Conservation (phyloP, 2,329 filamentous ascomycete genomes). For the Aureobasidium sp. region DNA sequence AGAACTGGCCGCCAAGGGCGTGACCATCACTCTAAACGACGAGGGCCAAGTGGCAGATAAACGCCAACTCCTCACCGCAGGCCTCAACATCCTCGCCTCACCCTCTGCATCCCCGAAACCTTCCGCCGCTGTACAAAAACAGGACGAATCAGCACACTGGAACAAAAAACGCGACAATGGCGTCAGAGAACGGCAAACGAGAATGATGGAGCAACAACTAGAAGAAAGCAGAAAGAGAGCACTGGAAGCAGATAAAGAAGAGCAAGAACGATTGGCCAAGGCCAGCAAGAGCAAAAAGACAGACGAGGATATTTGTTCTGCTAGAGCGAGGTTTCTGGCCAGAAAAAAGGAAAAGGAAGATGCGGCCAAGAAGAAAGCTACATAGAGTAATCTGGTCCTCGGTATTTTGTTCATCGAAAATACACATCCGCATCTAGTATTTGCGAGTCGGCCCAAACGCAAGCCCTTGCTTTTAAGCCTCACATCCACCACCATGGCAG, state of each 20-base stretch:
- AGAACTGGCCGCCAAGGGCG: slow-evolving; percentile 58
- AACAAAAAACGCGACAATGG: slow-evolving; percentile 35
- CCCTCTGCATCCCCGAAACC: background rate
- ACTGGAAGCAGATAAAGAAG: slow-evolving; percentile 61
- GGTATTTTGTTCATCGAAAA: no score
- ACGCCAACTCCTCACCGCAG: slow-evolving; percentile 67
- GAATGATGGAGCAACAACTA: slow-evolving; percentile 72
- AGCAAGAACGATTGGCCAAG: slow-evolving; percentile 56
- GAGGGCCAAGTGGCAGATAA: slow-evolving; percentile 80
- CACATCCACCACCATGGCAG: no score
- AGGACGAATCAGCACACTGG: slow-evolving; percentile 17
- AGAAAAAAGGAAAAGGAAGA: slow-evolving; percentile 23
- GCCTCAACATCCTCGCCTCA: slow-evolving; percentile 59
- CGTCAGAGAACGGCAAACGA: slow-evolving; percentile 67
- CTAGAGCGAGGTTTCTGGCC: slow-evolving; percentile 72
- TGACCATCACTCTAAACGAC: slow-evolving; percentile 66
- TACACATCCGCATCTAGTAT: no score
- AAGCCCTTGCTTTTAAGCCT: no score
- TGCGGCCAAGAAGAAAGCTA: background rate
- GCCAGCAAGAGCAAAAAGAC: slow-evolving; percentile 73
- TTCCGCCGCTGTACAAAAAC: slow-evolving; percentile 1
- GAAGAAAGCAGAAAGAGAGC: slow-evolving; percentile 65
- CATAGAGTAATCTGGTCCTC: no score
- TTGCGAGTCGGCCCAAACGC: no score
- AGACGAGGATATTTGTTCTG: slow-evolving; percentile 65